phyloP scores from a whole-genome alignment of 352 stramenopile genomes.

The Globisporangium takayamanum region DNA sequence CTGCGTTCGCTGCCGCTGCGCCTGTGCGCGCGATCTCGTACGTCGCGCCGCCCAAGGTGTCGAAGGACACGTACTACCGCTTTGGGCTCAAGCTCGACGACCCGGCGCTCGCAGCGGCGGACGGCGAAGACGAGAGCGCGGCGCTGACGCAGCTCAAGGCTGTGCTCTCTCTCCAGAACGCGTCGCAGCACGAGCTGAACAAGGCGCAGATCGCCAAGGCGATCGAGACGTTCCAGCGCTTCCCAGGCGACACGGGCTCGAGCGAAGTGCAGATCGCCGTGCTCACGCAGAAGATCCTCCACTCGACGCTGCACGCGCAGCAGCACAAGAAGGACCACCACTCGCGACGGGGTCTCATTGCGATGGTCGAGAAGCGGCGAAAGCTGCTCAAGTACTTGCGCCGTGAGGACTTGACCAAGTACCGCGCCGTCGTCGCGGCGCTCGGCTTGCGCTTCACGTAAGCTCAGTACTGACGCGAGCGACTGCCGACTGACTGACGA shows the following conservation, averaged over 20 bases:
- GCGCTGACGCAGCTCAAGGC: slow-evolving; percentile 52
- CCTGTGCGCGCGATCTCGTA: slow-evolving; percentile 39
- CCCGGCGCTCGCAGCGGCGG: slow-evolving; percentile 27
- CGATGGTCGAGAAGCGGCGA: slow-evolving; percentile 82
- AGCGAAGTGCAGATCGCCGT: slow-evolving; percentile 84
- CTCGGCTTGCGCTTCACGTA: slow-evolving; percentile 78
- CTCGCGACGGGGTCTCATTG: slow-evolving; percentile 76
- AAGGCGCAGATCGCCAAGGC: slow-evolving; percentile 70
- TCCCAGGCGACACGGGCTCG: slow-evolving; percentile 80
- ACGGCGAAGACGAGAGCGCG: slow-evolving; percentile 22
- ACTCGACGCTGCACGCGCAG: slow-evolving; percentile 66
- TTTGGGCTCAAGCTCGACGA: slow-evolving; percentile 61
- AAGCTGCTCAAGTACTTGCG: slow-evolving; percentile 85
- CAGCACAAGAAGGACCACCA: slow-evolving; percentile 85
- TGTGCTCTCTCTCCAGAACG: slow-evolving; percentile 71
- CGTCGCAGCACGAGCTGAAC: slow-evolving; percentile 80
- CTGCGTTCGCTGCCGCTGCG: neutral
- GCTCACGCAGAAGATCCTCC: slow-evolving; percentile 83
- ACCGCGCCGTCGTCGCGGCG: slow-evolving; percentile 64
- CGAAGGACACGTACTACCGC: slow-evolving; percentile 46
- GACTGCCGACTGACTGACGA: neutral
- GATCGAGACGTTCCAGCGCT: slow-evolving; percentile 83
- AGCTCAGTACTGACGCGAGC: neutral
- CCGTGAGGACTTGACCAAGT: slow-evolving; percentile 77
- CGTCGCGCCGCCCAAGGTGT: slow-evolving; percentile 53